A percentile compares a stretch with the other conserved stretches of the same genome.
phyloP scores from a whole-genome alignment of 2,329 filamentous ascomycete genomes.

The Penicillium sp. region DNA sequence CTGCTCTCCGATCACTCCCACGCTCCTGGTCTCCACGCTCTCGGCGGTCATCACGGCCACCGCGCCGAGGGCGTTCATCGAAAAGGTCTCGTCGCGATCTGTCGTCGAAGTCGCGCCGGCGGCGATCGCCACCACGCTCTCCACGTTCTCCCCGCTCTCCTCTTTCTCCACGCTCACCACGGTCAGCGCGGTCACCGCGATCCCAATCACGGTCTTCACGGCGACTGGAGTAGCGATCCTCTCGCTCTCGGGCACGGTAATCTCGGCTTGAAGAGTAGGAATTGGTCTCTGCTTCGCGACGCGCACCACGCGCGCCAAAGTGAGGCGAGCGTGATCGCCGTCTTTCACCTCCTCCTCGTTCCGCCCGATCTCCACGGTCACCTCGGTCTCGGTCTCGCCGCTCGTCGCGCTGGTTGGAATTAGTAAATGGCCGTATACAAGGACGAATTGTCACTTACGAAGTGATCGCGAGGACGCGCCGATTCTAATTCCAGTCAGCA shows the following conservation, averaged over 20 bases:
- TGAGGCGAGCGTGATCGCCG: slow-evolving; percentile 84
- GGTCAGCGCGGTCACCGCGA: slow-evolving; percentile 15
- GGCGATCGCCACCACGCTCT: slow-evolving; percentile 48
- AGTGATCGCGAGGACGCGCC: slow-evolving; percentile 50
- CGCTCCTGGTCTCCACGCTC: slow-evolving; percentile 35
- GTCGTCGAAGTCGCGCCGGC: slow-evolving; percentile 60
- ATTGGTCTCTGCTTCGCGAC: slow-evolving; percentile 71
- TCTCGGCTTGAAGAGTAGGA: slow-evolving; percentile 88
- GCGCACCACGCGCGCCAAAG: slow-evolving; percentile 58
- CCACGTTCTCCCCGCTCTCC: slow-evolving; percentile 27
- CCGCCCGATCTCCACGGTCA: slow-evolving; percentile 40
- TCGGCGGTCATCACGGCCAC: slow-evolving; percentile 23
- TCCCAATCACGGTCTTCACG: slow-evolving; percentile 69
- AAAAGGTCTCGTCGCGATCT: slow-evolving; percentile 54
- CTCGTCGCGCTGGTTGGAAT: slow-evolving; percentile 40
- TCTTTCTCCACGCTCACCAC: slow-evolving; percentile 11
- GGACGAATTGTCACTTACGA: slow-evolving; percentile 37
- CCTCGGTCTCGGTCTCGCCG: slow-evolving; percentile 40
- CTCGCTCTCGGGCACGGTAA: slow-evolving; percentile 87
- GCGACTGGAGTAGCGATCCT: slow-evolving; percentile 78
- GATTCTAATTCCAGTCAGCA: slow-evolving; percentile 40
- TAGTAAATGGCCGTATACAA: slow-evolving; percentile 13
- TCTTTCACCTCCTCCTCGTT: slow-evolving; percentile 50
- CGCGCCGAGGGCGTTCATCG: slow-evolving; percentile 52
- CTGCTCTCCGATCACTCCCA: slow-evolving; percentile 47